Evolutionary conservation across 352 stramenopile genomes (phyloP).

Genomic region (Bremia lactucae): DNA sequence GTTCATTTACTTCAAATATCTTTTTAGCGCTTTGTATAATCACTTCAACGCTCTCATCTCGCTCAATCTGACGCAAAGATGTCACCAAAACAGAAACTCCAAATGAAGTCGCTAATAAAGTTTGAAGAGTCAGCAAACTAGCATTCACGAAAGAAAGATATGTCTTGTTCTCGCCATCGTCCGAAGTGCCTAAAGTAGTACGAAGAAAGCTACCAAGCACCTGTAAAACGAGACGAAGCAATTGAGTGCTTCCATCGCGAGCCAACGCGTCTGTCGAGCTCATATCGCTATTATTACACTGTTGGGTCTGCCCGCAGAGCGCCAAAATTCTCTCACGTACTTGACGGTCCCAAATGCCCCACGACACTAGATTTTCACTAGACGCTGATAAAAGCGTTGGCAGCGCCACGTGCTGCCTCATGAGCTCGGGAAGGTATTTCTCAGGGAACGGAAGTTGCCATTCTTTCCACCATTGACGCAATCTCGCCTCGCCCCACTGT

Average conservation of each 20-base stretch:
- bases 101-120: constrained; percentile 21
- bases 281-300: neutral
- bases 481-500: constrained; percentile 39
- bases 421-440: constrained; percentile 26
- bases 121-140: constrained; percentile 31
- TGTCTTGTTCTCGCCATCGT: constrained; percentile 20
- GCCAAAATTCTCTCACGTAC: constrained; percentile 42
- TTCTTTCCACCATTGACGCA: constrained; percentile 47
- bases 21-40: constrained; percentile 48
- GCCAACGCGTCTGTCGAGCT: constrained; percentile 5
- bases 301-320: constrained; percentile 11
- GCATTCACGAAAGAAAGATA: constrained; percentile 40
- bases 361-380: constrained; percentile 59
- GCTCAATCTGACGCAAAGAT: constrained; percentile 26
- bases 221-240: constrained; percentile 37
- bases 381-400: constrained; percentile 36
- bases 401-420: constrained; percentile 36
- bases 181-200: constrained; percentile 2
- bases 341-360: constrained; percentile 44
- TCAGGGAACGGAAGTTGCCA: constrained; percentile 29
- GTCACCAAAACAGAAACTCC: constrained; percentile 38
- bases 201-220: constrained; percentile 51
- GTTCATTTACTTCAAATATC: constrained; percentile 51
- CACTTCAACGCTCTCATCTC: constrained; percentile 43
- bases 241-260: constrained; percentile 40